phyloP scores from a whole-genome alignment of 1,284 basidiomycete genomes.

The Ganoderma lingzhi region DNA sequence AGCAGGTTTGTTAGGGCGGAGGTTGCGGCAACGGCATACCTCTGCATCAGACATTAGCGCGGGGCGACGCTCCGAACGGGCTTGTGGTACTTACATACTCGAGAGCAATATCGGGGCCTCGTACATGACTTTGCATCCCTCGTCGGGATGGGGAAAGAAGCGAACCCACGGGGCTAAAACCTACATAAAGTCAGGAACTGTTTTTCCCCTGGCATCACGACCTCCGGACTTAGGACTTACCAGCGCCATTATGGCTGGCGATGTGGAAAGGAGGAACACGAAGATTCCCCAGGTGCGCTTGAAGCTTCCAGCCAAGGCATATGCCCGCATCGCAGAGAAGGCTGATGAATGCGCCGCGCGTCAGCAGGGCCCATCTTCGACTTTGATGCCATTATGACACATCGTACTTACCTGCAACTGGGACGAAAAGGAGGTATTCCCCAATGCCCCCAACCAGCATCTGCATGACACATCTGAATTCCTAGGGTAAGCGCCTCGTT shows the following conservation, averaged over 20 bases:
- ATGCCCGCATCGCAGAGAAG: slow-evolving; percentile 12
- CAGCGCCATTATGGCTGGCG: neutral
- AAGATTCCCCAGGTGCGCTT: neutral
- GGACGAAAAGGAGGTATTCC: slow-evolving; percentile 11
- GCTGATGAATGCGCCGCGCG: neutral
- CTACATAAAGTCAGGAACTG: neutral
- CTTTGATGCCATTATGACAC: neutral
- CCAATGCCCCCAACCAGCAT: neutral
- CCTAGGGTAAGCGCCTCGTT: neutral
- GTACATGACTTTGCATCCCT: neutral
- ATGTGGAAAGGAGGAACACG: neutral
- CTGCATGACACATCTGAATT: neutral
- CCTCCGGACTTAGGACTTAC: slow-evolving; percentile 3
- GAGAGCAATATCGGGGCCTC: neutral
- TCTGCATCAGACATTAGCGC: neutral
- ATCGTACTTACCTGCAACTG: slow-evolving; percentile 6
- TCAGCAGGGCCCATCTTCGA: neutral
- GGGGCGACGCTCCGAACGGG: too few species aligned
- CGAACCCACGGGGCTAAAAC: neutral
- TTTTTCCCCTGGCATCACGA: neutral
- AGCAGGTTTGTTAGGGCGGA: neutral
- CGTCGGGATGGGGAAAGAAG: neutral
- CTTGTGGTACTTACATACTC: neutral
- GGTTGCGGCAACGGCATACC: neutral
- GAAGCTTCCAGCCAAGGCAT: slow-evolving; percentile 1